Evolutionary conservation across 805 yeast species (phyloP).

Genomic region (Ogataea minuta): DNA sequence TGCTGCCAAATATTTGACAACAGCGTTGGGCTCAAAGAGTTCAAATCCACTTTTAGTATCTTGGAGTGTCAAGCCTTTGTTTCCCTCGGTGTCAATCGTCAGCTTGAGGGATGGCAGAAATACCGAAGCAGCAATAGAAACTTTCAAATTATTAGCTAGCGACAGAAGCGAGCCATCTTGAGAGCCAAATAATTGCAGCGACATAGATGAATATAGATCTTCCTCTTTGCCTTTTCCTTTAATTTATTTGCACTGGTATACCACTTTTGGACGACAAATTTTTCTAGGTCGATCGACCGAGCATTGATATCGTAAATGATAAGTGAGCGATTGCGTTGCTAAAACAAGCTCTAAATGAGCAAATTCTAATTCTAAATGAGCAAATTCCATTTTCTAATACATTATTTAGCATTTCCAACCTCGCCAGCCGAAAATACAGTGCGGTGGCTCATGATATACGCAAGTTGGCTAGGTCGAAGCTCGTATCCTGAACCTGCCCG

Average conservation of each 20-base stretch:
- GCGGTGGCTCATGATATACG: constrained; percentile 6
- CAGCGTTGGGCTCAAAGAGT: constrained; percentile 65
- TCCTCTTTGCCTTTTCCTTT: constrained; percentile 2
- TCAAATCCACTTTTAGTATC: constrained; percentile 43
- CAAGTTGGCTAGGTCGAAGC: constrained; percentile 5
- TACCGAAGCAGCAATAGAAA: constrained; percentile 41
- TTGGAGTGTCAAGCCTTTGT: constrained; percentile 21
- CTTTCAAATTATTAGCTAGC: constrained; percentile 42
- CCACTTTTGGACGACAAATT: constrained; percentile 7
- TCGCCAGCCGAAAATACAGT: no score
- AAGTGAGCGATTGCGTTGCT: no score
- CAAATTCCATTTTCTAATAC: no score
- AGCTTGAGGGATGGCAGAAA: constrained; percentile 31
- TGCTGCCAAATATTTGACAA: constrained; percentile 59
- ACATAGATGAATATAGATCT: constrained; percentile 16
- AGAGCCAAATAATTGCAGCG: constrained; percentile 33
- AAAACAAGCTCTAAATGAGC: background rate
- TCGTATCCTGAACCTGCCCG: background rate
- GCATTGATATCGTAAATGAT: no score
- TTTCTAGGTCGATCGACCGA: constrained; percentile 11
- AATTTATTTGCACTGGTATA: no score
- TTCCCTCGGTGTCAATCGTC: constrained; percentile 23
- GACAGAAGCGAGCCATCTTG: constrained; percentile 31
- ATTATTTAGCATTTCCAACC: no score
- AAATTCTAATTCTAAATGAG: no score